Evolutionary conservation across 345 rosid species (phyloP).

Genomic region (Dimocarpus longan): DNA sequence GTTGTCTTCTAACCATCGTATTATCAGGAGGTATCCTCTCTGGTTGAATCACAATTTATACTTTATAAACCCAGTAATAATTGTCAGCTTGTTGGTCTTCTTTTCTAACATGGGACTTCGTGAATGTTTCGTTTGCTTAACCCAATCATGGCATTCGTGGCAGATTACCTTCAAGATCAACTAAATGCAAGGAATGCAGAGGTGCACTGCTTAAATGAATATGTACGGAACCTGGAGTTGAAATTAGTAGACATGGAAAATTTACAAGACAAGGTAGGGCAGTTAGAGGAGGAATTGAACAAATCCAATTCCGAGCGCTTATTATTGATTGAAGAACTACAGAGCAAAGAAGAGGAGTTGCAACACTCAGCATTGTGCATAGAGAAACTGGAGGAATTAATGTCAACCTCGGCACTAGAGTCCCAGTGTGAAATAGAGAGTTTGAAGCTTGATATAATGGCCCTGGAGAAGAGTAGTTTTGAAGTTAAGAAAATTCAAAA

Average conservation of each 20-base stretch:
- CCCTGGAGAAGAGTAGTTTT: conserved; percentile 56
- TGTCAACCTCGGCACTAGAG: conserved; percentile 58
- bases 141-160: conserved; percentile 15
- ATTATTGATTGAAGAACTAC: conserved; percentile 55
- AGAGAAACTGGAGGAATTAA: conserved; percentile 75
- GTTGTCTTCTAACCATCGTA: not conserved
- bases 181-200: conserved; percentile 61
- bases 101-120: not conserved
- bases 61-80: not conserved
- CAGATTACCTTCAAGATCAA: conserved; percentile 90
- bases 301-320: conserved; percentile 50
- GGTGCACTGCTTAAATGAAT: conserved; percentile 56
- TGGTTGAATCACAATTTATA: conserved; percentile 8
- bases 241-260: conserved; percentile 56
- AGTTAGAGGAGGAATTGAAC: conserved; percentile 56
- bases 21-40: not conserved
- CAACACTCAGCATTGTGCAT: conserved; percentile 43
- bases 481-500: conserved; percentile 57
- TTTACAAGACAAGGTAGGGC: conserved; percentile 43
- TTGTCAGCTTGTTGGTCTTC: not conserved
- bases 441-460: conserved; percentile 70
- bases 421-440: conserved; percentile 87
- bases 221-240: conserved; percentile 54
- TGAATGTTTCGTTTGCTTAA: conserved; percentile 13
- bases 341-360: conserved; percentile 63